A percentile compares a stretch with the other conserved stretches of the same genome.
These are phyloP conservation scores for Sporisorium graminicola DNA, from an alignment of 1,284 basidiomycete species.

Conservation along the genomic window DNA sequence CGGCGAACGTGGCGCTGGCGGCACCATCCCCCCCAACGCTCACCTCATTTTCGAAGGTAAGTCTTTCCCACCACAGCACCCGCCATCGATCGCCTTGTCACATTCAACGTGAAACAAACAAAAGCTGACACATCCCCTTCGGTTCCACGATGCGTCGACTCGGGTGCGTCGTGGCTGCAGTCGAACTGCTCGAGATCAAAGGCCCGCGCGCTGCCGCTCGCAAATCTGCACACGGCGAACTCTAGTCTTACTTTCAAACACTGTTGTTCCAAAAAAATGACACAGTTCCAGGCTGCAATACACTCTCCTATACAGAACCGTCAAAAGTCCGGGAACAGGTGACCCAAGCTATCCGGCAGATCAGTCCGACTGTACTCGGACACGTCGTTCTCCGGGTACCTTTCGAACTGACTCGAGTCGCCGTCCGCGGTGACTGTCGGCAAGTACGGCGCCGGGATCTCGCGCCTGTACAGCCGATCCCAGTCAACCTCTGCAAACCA, in stretches of 20 bases:
- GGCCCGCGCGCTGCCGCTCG: constrained; percentile 32
- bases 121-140: no score
- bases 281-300: background rate
- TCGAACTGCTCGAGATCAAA: constrained; percentile 54
- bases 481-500: constrained; percentile 99
- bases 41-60: constrained; percentile 85
- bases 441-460: constrained; percentile 96
- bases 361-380: constrained; percentile 60
- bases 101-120: no score
- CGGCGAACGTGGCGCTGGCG: constrained; percentile 82
- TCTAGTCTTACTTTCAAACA: constrained; percentile 10
- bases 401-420: constrained; percentile 69
- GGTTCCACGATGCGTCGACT: no score
- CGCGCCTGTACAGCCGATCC: constrained; percentile 83
- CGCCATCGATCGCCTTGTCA: no score
- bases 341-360: constrained; percentile 58
- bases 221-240: constrained; percentile 18
- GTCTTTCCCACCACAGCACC: constrained; percentile 1
- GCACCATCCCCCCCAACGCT: constrained; percentile 83
- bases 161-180: no score
- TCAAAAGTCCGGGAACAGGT: constrained; percentile 67
- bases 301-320: background rate
- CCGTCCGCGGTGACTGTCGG: constrained; percentile 74
- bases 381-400: constrained; percentile 66
- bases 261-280: background rate